Percentiles rank a stretch among this genome's conserved stretches.
Evolutionary conservation across 441 rosid genomes (phyloP).

Genomic region (California macrophylla): DNA sequence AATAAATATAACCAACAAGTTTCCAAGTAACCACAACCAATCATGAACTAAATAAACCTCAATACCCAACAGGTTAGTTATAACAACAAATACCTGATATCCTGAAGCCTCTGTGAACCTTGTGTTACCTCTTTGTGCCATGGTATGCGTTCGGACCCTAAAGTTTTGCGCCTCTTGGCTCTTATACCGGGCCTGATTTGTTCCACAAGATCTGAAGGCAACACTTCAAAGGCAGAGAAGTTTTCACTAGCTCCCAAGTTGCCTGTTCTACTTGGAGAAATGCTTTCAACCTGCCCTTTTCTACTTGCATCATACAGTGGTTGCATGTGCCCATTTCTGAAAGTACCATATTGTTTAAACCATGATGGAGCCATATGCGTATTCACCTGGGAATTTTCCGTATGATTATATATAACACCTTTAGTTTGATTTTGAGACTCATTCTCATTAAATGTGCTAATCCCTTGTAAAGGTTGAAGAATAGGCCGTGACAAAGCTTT

Average conservation of each 20-base stretch:
- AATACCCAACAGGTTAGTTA: neutral
- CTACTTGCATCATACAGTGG: slow-evolving; percentile 25
- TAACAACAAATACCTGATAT: slow-evolving; percentile 39
- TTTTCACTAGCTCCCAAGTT: slow-evolving; percentile 27
- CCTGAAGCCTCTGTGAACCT: slow-evolving; percentile 32
- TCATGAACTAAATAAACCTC: neutral
- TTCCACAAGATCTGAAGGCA: slow-evolving; percentile 27
- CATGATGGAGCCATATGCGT: slow-evolving; percentile 68
- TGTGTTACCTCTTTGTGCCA: slow-evolving; percentile 58
- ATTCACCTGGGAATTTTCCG: slow-evolving; percentile 46
- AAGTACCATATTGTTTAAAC: slow-evolving; percentile 59
- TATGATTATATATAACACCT: slow-evolving; percentile 21
- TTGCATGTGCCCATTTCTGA: slow-evolving; percentile 51
- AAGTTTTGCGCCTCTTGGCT: slow-evolving; percentile 52
- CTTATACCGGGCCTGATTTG: slow-evolving; percentile 21
- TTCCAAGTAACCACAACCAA: neutral
- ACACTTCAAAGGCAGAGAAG: slow-evolving; percentile 27
- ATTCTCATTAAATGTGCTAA: slow-evolving; percentile 24
- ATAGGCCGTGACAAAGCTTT: slow-evolving; percentile 26
- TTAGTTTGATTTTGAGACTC: slow-evolving; percentile 29
- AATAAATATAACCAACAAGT: neutral
- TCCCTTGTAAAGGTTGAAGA: slow-evolving; percentile 28
- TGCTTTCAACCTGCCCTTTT: slow-evolving; percentile 22
- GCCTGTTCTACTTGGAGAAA: slow-evolving; percentile 25
- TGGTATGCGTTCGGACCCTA: slow-evolving; percentile 31